Conservation (phyloP, 2,329 filamentous ascomycete species). For the Xylaria multiplex region DNA sequence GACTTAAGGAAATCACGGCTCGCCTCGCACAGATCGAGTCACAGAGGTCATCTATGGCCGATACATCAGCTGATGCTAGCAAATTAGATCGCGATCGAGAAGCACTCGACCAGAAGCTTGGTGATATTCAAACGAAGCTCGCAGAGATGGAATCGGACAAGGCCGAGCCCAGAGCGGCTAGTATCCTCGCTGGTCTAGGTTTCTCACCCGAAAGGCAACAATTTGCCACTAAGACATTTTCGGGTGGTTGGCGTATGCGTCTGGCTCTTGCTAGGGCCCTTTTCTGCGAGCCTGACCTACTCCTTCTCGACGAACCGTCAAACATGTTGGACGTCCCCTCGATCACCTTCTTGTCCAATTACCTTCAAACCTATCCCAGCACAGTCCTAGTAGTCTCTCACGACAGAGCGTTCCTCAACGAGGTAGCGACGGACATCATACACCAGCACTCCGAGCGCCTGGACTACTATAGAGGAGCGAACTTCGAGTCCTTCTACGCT, state of each 20-base stretch:
- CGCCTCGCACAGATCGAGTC: conserved; percentile 81
- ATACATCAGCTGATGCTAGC: conserved; percentile 89
- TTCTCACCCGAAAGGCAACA: conserved; percentile 95
- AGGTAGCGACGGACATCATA: conserved; percentile 98
- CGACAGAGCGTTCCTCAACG: conserved; percentile 98
- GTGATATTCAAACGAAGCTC: conserved; percentile 90
- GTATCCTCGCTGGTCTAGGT: conserved; percentile 94
- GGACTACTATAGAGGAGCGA: conserved; percentile 98
- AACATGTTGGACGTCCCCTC: conserved; percentile 99
- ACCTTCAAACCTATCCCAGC: conserved; percentile 92
- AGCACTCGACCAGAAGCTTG: conserved; percentile 87
- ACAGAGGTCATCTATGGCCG: conserved; percentile 82
- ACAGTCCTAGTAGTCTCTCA: conserved; percentile 97
- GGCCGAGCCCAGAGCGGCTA: conserved; percentile 92
- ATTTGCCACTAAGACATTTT: conserved; percentile 95
- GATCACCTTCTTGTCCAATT: conserved; percentile 96
- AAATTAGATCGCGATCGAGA: conserved; percentile 88
- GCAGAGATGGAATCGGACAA: conserved; percentile 99
- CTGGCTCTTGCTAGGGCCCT: conserved; percentile 91
- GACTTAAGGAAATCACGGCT: conserved; percentile 74
- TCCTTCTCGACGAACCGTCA: conserved; percentile 97
- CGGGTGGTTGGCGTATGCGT: conserved; percentile 99
- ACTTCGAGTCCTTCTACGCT: conserved; percentile 97
- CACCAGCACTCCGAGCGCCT: conserved; percentile 97
- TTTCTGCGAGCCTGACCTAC: conserved; percentile 95